Conservation (phyloP, 192 early-diverging fungal genomes). For the Umbelopsis vinacea region DNA sequence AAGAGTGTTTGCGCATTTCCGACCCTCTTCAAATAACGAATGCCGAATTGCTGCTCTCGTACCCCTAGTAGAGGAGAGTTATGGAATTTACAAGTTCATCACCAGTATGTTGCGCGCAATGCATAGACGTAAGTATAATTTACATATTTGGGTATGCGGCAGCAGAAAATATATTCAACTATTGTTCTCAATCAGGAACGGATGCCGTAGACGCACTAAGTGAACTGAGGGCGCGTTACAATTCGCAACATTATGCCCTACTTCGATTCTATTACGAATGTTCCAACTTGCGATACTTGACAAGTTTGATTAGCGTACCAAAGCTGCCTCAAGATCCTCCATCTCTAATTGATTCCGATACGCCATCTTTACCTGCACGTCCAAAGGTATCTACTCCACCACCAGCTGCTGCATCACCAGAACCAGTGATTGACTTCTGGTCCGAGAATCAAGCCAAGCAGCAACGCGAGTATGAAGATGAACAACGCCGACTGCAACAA, state of each 20-base stretch:
- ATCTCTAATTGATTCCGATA: conserved; percentile 75
- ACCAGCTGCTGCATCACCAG: conserved; percentile 51
- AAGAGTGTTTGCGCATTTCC: conserved; percentile 84
- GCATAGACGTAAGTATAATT: conserved; percentile 72
- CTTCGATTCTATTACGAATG: conserved; percentile 93
- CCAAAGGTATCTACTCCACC: conserved; percentile 42
- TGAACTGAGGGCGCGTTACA: conserved; percentile 87
- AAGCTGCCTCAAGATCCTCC: conserved; percentile 81
- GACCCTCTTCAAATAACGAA: conserved; percentile 85
- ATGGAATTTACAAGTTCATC: conserved; percentile 95
- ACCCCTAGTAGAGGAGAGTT: conserved; percentile 93
- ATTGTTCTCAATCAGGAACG: conserved; percentile 37
- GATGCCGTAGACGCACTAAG: conserved; percentile 87
- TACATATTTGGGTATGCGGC: neutral
- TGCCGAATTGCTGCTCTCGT: conserved; percentile 94
- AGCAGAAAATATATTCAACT: neutral
- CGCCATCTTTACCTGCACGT: conserved; percentile 66
- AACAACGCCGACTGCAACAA: conserved; percentile 66
- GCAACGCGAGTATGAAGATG: conserved; percentile 67
- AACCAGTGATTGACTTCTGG: conserved; percentile 66
- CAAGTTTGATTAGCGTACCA: conserved; percentile 92
- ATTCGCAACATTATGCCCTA: conserved; percentile 82
- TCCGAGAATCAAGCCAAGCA: conserved; percentile 65
- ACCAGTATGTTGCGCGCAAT: conserved; percentile 96
- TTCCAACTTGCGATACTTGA: conserved; percentile 86